A percentile compares a stretch with the other conserved stretches of the same genome.
These are phyloP conservation scores for Myochromella boudieri DNA, from an alignment of 768 basidiomycete genomes.

Conservation along the genomic window DNA sequence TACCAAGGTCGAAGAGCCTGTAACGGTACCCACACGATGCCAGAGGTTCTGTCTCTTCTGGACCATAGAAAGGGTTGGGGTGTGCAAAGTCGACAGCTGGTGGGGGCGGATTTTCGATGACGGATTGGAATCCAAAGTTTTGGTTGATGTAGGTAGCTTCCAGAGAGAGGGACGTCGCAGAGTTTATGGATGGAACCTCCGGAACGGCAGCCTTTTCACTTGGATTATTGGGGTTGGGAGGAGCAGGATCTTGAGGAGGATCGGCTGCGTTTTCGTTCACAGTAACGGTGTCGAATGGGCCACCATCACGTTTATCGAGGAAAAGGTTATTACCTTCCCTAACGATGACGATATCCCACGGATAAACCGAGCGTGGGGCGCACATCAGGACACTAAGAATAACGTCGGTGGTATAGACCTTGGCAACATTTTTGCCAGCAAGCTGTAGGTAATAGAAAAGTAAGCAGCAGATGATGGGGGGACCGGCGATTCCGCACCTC, in stretches of 20 bases:
- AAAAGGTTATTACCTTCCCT: constrained; percentile 92
- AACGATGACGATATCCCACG: constrained; percentile 97
- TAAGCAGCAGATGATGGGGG: constrained; percentile 5
- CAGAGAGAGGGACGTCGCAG: constrained; percentile 88
- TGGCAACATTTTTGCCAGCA: constrained; percentile 76
- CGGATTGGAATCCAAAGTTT: constrained; percentile 96
- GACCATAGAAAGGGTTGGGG: constrained; percentile 94
- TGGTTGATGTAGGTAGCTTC: constrained; percentile 99
- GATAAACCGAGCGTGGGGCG: constrained; percentile 91
- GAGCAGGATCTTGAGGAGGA: constrained; percentile 81
- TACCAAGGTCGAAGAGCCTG: constrained; percentile 89
- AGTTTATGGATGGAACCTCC: constrained; percentile 86
- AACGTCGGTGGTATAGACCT: constrained; percentile 91
- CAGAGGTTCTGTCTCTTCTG: constrained; percentile 92
- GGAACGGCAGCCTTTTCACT: constrained; percentile 58
- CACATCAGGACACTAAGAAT: constrained; percentile 97
- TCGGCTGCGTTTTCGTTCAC: constrained; percentile 99
- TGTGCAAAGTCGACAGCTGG: constrained; percentile 73
- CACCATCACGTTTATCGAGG: constrained; percentile 97
- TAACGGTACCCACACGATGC: constrained; percentile 97
- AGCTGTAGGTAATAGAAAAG: constrained; percentile 47
- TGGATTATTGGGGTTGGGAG: constrained; percentile 78
- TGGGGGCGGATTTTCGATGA: constrained; percentile 65
- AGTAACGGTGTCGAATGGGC: constrained; percentile 94
- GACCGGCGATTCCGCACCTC: constrained; percentile 48